Evolutionary conservation across 2,329 filamentous ascomycete genomes (phyloP).

Genomic region (Penicillium sp.): DNA sequence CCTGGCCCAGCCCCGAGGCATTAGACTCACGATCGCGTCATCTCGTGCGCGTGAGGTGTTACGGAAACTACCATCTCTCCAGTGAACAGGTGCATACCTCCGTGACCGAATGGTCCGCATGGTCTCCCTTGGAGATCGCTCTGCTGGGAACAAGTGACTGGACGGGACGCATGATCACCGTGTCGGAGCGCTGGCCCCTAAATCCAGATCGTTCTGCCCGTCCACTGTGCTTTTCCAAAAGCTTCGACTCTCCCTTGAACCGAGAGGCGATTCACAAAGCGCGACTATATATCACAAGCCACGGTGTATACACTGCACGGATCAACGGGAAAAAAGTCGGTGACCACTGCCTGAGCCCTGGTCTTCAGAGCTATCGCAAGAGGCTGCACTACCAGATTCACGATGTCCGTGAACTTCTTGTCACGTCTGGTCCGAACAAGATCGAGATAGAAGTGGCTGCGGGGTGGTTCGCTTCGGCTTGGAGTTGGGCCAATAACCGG

Average conservation of each 20-base stretch:
- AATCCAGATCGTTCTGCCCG: slow-evolving; percentile 25
- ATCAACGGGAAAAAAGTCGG: slow-evolving; percentile 45
- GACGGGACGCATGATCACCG: slow-evolving; percentile 22
- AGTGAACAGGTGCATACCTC: too few species aligned
- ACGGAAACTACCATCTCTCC: too few species aligned
- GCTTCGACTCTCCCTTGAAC: slow-evolving; percentile 21
- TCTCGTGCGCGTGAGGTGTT: slow-evolving; percentile 10
- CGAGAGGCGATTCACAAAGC: slow-evolving; percentile 30
- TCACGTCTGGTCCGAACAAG: slow-evolving; percentile 35
- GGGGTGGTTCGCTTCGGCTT: slow-evolving; percentile 49
- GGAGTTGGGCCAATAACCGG: slow-evolving; percentile 29
- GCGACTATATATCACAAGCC: slow-evolving; percentile 49
- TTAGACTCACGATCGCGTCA: slow-evolving; percentile 16
- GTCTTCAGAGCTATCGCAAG: slow-evolving; percentile 14
- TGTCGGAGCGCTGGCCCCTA: slow-evolving; percentile 17
- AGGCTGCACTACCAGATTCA: slow-evolving; percentile 49
- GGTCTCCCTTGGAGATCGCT: slow-evolving; percentile 34
- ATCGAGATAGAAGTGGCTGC: slow-evolving; percentile 48
- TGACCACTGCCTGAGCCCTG: slow-evolving; percentile 13
- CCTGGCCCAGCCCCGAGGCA: slow-evolving; percentile 28
- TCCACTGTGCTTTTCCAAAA: slow-evolving; percentile 39
- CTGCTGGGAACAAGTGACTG: slow-evolving; percentile 35
- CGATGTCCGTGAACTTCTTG: slow-evolving; percentile 48
- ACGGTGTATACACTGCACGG: slow-evolving; percentile 48
- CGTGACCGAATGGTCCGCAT: slow-evolving; percentile 17